Evolutionary conservation across 176 grass and related monocot genomes (phyloP), one percentile per base, ranked within the genome.

Genomic region (Olyra latifolia): DNA sequence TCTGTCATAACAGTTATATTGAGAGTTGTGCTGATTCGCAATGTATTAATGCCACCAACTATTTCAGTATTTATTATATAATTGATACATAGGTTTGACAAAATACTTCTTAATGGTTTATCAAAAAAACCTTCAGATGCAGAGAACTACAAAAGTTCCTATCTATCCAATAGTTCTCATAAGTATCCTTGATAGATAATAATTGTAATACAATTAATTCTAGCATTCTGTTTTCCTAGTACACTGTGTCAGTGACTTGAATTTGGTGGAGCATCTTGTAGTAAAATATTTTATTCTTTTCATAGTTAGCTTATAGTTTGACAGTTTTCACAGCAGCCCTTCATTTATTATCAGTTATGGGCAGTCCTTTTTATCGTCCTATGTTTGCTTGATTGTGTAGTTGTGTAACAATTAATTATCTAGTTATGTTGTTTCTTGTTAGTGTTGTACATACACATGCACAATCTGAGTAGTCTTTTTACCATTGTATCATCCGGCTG

Each of bases 331-430:
- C 14, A 38, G 15, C 12, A 48, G 42, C 24, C 8, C 17, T 22
- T 72, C 0, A 47, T 43, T 63, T 12, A 53, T 40, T 10, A 55
- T 71, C 23, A 72, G 0, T 64, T 73, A 12, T 58, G 45, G 14
- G 47, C 1, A 27, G 48, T 76, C 23, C 61, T 67, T 41, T 46
- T 59, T 22, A 56, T 45, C 17, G 20, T 60, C 19, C 40, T 53
- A 22, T 45, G 13, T 80, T 7, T 79, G 67, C 2, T 35, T 73
- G 17, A 42, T n/a, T n/a, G n/a, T n/a, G n/a, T n/a, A n/a, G n/a
- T 52, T 75, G 19, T 60, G 23, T 44, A 80, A 68, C 14, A 74
- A 52, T 73, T 74, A 50, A 15, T 74, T 35, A 24, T 59, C 59
- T 67, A 72, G 66, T 53, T 52, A 59, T 24, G 60, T 66, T 69